Evolutionary conservation across 768 basidiomycete species (phyloP), one percentile per base, ranked within the genome.

Genomic region (Clavulina sp.): DNA sequence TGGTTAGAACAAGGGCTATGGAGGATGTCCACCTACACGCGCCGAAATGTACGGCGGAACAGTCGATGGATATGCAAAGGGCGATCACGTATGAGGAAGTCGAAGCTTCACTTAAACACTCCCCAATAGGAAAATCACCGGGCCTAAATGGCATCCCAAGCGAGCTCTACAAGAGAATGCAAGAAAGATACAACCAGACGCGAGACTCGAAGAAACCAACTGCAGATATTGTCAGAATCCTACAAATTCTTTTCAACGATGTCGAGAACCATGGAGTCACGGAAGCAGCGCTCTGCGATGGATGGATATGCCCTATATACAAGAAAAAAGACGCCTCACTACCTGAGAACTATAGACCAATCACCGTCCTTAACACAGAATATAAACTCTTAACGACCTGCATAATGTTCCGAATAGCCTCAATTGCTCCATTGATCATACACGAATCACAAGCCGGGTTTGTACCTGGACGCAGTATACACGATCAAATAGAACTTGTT

Each of bases 371-470:
- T 1, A 60, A 60, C 38, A 52, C 53, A 0, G 61, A 62, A 24
- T 61, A 58, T 41, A 62, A 62, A 47, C 4, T 63, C 3, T 43
- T 57, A 5, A 63, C 62, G 0, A 60, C 58, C 36, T 28, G 21
- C 0, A 21, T 60, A 0, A 31, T 54, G 0, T 9, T 43, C 0
- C 50, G 54, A 50, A 54, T 63, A 3, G 19, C 43, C 2, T 4
- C 18, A 13, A 7, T 13, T 7, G 43, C 43, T 2, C 3, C 19
- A 1, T 41, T 2, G 3, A 2, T 61, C 0, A 47, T 59, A n/a
- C 47, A 59, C 51, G 3, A 21, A 6, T 50, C 50, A 30, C 59
- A 60, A 49, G 59, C 58, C 1, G 59, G 59, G 1, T 60, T 60
- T 43, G 44, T 60, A 4, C 29, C 38, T 6, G 48, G 52, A 2